A percentile compares a stretch with the other conserved stretches of the same genome.
Evolutionary conservation across 306 rosid genomes (phyloP).

Genomic region (Hippophae rhamnoides): DNA sequence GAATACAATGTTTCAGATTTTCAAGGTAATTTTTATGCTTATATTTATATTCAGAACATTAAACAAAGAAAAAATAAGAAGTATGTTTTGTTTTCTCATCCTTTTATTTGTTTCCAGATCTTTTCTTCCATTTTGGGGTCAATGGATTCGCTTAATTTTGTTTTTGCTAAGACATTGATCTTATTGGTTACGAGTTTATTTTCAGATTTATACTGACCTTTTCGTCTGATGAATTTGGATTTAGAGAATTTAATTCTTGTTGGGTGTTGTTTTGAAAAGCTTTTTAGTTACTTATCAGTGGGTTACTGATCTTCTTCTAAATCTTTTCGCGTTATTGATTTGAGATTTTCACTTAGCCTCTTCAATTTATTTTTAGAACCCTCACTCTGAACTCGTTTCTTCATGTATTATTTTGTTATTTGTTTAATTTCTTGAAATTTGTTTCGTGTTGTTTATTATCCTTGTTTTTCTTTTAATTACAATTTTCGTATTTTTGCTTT

Average conservation of each 20-base stretch:
- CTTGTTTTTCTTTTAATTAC: not conserved
- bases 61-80: not conserved
- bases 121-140: not conserved
- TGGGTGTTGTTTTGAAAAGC: not conserved
- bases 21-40: conserved; percentile 48
- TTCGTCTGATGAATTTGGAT: not conserved
- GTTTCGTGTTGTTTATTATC: not conserved
- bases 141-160: conserved; percentile 16
- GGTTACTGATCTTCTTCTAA: too few relatives aligned
- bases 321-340: too few relatives aligned
- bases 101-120: conserved; percentile 13
- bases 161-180: conserved; percentile 27
- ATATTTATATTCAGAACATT: conserved; percentile 4
- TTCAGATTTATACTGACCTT: not conserved
- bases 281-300: too few relatives aligned
- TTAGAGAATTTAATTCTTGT: conserved; percentile 12
- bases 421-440: conserved; percentile 13
- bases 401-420: not conserved
- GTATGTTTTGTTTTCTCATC: not conserved
- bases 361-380: too few relatives aligned
- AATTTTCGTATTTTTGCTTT: conserved; percentile 21
- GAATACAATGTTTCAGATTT: conserved; percentile 71
- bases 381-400: too few relatives aligned
- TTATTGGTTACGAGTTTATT: conserved; percentile 13
- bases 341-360: too few relatives aligned